Evolutionary conservation across 352 stramenopile species (phyloP).

Genomic region (Peronospora farinosa): DNA sequence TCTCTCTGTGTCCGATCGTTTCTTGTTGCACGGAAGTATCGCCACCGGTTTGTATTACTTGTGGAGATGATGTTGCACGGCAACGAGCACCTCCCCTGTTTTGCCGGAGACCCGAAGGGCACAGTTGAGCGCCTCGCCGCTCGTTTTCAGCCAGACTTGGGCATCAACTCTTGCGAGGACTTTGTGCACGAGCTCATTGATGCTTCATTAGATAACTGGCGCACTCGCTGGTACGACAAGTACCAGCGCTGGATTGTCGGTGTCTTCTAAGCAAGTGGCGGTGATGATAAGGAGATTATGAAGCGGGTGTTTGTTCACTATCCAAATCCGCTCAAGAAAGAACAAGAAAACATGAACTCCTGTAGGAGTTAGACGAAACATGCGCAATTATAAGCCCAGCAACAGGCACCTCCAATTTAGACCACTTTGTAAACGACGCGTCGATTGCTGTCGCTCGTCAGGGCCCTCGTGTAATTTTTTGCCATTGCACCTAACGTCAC

Average conservation of each 20-base stretch:
- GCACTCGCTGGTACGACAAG: constrained; percentile 94
- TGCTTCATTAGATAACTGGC: constrained; percentile 94
- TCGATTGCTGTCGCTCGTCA: constrained; percentile 23
- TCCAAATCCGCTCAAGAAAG: constrained; percentile 3
- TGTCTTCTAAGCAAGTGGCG: constrained; percentile 56
- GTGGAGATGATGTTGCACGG: constrained; percentile 96
- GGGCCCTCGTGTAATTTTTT: constrained; percentile 7
- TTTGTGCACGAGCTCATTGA: constrained; percentile 95
- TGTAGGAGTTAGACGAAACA: constrained; percentile 18
- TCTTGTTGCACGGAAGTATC: constrained; percentile 91
- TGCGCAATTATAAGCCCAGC: constrained; percentile 21
- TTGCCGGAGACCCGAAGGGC: constrained; percentile 88
- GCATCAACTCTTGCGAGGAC: constrained; percentile 90
- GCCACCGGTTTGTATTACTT: constrained; percentile 91
- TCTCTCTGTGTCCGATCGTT: constrained; percentile 95
- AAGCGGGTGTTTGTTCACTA: not conserved
- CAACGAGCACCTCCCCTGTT: constrained; percentile 96
- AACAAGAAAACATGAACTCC: constrained; percentile 13
- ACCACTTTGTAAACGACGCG: constrained; percentile 31
- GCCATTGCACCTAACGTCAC: constrained; percentile 20
- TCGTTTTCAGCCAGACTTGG: constrained; percentile 91
- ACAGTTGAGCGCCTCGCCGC: constrained; percentile 87
- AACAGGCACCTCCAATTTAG: constrained; percentile 25
- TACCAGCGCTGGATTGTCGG: constrained; percentile 91
- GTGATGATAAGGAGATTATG: not conserved